Evolutionary conservation across 768 basidiomycete genomes (phyloP).

Genomic region (Suillus bovinus): DNA sequence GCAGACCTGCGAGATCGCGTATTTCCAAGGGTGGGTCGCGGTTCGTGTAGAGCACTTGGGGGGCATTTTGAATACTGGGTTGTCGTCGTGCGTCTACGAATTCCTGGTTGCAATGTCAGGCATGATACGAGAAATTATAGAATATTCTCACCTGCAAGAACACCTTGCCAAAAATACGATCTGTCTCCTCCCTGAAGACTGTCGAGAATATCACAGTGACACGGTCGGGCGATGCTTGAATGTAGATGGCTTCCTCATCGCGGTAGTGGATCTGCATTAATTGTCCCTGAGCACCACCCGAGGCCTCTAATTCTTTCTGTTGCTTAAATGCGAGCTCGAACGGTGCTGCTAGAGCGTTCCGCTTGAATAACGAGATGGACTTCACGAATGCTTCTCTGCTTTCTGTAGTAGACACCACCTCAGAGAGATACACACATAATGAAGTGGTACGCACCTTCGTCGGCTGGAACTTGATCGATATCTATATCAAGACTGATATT

Average conservation of each 20-base stretch:
- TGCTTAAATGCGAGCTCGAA: conserved; percentile 86
- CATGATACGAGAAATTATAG: neutral
- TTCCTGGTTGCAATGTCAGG: conserved; percentile 56
- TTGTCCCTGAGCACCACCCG: conserved; percentile 67
- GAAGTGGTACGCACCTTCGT: conserved; percentile 57
- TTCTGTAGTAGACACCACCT: conserved; percentile 47
- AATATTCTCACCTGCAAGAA: conserved; percentile 81
- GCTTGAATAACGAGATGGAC: conserved; percentile 84
- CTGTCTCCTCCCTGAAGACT: conserved; percentile 95
- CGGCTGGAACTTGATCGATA: conserved; percentile 80
- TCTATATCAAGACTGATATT: conserved; percentile 87
- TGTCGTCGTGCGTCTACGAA: conserved; percentile 97
- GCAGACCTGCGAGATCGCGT: conserved; percentile 78
- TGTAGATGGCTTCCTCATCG: conserved; percentile 95
- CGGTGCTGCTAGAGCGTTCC: conserved; percentile 92
- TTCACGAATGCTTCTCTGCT: conserved; percentile 76
- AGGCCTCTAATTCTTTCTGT: conserved; percentile 82
- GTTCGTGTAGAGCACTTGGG: conserved; percentile 94
- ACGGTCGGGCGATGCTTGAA: conserved; percentile 90
- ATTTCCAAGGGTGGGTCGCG: conserved; percentile 98
- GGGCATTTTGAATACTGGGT: conserved; percentile 93
- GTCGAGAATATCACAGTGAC: conserved; percentile 99
- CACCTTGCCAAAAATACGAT: conserved; percentile 96
- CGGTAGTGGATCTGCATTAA: conserved; percentile 94
- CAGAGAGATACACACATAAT: conserved; percentile 8